Base-by-base conservation (phyloP, 176 grass and related monocot species). In the Chrysopogon serrulatus region DNA sequence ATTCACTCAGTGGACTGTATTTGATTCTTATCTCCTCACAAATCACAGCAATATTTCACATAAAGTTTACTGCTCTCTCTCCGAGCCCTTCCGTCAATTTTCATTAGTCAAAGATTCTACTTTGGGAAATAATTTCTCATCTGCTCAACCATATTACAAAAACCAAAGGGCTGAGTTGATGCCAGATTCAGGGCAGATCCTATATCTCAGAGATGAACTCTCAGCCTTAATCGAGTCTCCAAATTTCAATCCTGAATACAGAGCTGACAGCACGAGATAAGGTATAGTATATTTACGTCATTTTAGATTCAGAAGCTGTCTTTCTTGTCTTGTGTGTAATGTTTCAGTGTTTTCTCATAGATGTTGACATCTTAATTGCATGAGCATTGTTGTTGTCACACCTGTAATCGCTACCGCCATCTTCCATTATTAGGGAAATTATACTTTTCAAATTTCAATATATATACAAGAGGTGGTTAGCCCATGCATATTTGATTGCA, bases 31-130 rank as follows among this genome's bases (percentile, higher is more conserved):
- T 98, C 74, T 95, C 89, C 23, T 90, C 79, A 2, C 71, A 79
- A 65, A 14, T 45, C 44, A 45, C 44, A 45, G 44, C 92, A 79
- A 79, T 98, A 66, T 79, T 82, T 86, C 85, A 86, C 82, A 59
- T 98, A 47, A 92, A 93, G 76, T 84, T 93, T 84, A 86, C 95
- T 6, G 71, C 95, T 47, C 93, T 86, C 66, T 83, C 73, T 93
- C 88, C 77, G 91, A 93, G 19, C 91, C 91, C 3, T 33, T 93
- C 19, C 84, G 82, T 79, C 79, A 73, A 81, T 17, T 91, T 78
- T 93, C 95, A 73, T 49, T 95, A 65, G 66, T 91, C 75, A 90
- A 93, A 86, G 88, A 84, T 37, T 65, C 43, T 86, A 82, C 37
- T 71, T 21, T 63, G 23, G 82, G 86, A 87, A 37, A 61, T 66